Evolutionary conservation across 352 stramenopile species (phyloP), one percentile per base, ranked within the genome.

Genomic region (Pseudoperonospora humuli): DNA sequence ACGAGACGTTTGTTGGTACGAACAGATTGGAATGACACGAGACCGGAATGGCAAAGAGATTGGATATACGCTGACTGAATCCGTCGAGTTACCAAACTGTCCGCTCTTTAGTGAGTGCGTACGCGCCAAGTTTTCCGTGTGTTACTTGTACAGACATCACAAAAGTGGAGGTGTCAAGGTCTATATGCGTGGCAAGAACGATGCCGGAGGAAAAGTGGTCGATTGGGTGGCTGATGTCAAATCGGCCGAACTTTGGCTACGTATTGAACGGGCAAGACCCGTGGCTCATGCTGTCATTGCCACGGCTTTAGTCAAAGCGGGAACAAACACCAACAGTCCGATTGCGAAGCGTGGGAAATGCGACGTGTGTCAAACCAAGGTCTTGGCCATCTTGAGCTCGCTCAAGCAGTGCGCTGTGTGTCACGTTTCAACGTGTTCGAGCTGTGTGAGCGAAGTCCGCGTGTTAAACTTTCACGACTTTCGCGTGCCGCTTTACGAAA

Each of bases 21-120:
- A 88, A 54, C 76, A 88, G 47, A 64, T 76, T 6, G 76, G 76
- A 3, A 57, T 86, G 44, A 83, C 67, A 21, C 55, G 51, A 13
- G 71, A 86, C 52, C 65, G 55, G 54, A 84, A 85, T 20, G 76
- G 76, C 57, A 85, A 88, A 41, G 76, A 88, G 57, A 80, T 88
- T 39, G 76, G 76, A 7, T 88, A 88, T 65, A 80, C 75, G 15
- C 61, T 88, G 13, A 80, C 70, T 11, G 73, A 88, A 50, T 85
- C 71, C 7, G 73, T 88, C n/a, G 74, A 88, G 38, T 40, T 86
- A 9, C 64, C 69, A 6, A 81, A 60, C 9, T 88, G 76, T 39
- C 76, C 76, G 32, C 47, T 48, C 3, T 86, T 88, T 45, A 67
- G 66, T 8, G 58, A 82, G 31, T 86, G 76, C 33, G 68, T 88